Conservation (phyloP, 2,329 filamentous ascomycete species). For the Cercospora sp. region DNA sequence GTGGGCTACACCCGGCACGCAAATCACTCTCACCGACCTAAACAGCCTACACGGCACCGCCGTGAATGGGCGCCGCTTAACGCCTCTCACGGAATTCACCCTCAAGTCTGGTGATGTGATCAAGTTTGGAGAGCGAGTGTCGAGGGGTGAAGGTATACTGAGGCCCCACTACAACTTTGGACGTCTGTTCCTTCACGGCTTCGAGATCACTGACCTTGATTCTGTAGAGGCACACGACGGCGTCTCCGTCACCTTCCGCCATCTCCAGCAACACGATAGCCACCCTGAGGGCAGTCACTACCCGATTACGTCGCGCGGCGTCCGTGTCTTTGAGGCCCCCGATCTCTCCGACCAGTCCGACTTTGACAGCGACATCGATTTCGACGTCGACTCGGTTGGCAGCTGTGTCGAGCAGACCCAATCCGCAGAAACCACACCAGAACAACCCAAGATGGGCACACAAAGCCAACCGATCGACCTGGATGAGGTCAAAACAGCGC, state of each 20-base stretch:
- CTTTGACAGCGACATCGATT: conserved; percentile 25
- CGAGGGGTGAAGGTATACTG: conserved; percentile 30
- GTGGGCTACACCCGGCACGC: conserved; percentile 15
- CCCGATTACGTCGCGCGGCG: conserved; percentile 6
- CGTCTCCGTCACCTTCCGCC: conserved; percentile 28
- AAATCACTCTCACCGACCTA: conserved; percentile 36
- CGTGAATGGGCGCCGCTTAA: conserved; percentile 36
- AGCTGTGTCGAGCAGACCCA: conserved; percentile 21
- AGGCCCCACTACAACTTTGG: background rate
- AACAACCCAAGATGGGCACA: conserved; percentile 29
- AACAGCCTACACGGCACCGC: conserved; percentile 39
- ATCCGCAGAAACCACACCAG: conserved; percentile 35
- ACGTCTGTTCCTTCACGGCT: background rate
- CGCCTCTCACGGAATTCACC: conserved; percentile 16
- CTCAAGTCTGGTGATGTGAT: conserved; percentile 35
- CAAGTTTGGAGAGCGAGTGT: conserved; percentile 36
- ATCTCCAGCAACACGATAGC: conserved; percentile 14
- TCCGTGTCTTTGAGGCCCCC: conserved; percentile 28
- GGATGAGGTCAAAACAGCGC: conserved; percentile 10
- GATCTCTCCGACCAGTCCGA: conserved; percentile 31
- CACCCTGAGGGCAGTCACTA: conserved; percentile 4
- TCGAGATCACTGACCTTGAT: conserved; percentile 3
- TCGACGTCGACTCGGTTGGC: conserved; percentile 24
- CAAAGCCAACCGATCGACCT: conserved; percentile 31
- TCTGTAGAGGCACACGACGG: conserved; percentile 34